Percentiles rank a stretch among this genome's conserved stretches.
Conservation (phyloP, 2,329 filamentous ascomycete species). For the Claviceps quebecensis region DNA sequence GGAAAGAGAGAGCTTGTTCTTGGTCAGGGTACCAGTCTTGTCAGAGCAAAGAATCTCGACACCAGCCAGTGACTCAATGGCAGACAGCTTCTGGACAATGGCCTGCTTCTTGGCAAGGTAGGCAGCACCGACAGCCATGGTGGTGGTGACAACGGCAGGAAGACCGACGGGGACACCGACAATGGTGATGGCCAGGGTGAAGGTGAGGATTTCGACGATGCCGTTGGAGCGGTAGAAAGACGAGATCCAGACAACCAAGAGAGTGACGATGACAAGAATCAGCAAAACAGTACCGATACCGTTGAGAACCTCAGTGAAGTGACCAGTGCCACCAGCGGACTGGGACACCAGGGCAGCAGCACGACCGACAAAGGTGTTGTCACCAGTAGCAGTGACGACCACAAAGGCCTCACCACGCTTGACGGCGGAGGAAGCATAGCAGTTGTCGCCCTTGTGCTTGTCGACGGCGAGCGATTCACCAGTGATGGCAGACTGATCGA, state of each 20-base stretch:
- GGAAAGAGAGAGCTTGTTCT: constrained; percentile 81
- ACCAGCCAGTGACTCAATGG: constrained; percentile 83
- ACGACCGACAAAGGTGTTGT: constrained; percentile 81
- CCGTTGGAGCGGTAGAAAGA: constrained; percentile 77
- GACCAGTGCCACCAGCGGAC: constrained; percentile 59
- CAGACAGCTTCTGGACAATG: constrained; percentile 83
- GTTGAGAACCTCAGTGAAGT: constrained; percentile 86
- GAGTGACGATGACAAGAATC: constrained; percentile 64
- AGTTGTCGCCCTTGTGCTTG: constrained; percentile 69
- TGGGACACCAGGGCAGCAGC: constrained; percentile 74
- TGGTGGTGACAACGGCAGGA: constrained; percentile 83
- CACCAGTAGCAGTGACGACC: constrained; percentile 71
- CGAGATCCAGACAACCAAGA: constrained; percentile 72
- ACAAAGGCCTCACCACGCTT: constrained; percentile 83
- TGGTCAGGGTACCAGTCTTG: constrained; percentile 78
- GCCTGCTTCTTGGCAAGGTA: constrained; percentile 88
- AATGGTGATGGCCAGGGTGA: constrained; percentile 79
- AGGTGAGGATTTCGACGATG: constrained; percentile 67
- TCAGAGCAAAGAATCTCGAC: constrained; percentile 84
- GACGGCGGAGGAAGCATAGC: constrained; percentile 75
- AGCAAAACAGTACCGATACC: constrained; percentile 72
- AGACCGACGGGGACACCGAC: constrained; percentile 89
- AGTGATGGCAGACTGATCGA: constrained; percentile 85
- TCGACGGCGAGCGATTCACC: constrained; percentile 86
- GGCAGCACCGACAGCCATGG: constrained; percentile 85